Percentiles rank a stretch among this genome's conserved stretches.
Conservation (phyloP, 2,329 filamentous ascomycete genomes). For the Sphaerulina musiva region DNA sequence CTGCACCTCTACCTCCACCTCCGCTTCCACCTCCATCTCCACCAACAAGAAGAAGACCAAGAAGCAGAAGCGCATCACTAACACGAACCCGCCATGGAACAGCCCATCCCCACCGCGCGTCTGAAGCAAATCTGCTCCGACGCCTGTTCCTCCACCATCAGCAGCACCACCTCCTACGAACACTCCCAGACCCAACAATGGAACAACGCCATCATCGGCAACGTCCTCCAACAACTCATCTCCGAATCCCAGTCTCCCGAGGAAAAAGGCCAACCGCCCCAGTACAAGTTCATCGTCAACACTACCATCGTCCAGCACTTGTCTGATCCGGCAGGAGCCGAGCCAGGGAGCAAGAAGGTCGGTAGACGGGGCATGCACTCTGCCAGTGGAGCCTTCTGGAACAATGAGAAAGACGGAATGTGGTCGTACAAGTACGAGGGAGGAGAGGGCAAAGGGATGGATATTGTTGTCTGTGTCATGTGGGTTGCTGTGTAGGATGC, state of each 20-base stretch:
- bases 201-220: conserved; percentile 88
- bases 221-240: conserved; percentile 69
- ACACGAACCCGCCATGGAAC: conserved; percentile 4
- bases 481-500: conserved; percentile 58
- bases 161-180: conserved; percentile 71
- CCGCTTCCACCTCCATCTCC: neutral
- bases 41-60: neutral
- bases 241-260: conserved; percentile 46
- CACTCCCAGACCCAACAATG: conserved; percentile 77
- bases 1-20: no score
- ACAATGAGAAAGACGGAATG: conserved; percentile 84
- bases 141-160: conserved; percentile 75
- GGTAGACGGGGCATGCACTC: conserved; percentile 87
- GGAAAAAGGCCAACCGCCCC: conserved; percentile 46
- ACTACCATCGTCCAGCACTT: conserved; percentile 97
- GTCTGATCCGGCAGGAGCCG: conserved; percentile 58
- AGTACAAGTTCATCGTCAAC: conserved; percentile 92
- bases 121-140: conserved; percentile 81
- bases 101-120: conserved; percentile 71
- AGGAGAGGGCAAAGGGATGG: conserved; percentile 47
- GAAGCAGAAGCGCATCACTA: neutral
- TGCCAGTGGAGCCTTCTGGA: conserved; percentile 80
- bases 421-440: conserved; percentile 80
- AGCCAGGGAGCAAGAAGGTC: conserved; percentile 57
- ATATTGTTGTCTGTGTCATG: conserved; percentile 52